Evolutionary conservation across 768 basidiomycete genomes (phyloP).

Genomic region (Lentinula lateritia): DNA sequence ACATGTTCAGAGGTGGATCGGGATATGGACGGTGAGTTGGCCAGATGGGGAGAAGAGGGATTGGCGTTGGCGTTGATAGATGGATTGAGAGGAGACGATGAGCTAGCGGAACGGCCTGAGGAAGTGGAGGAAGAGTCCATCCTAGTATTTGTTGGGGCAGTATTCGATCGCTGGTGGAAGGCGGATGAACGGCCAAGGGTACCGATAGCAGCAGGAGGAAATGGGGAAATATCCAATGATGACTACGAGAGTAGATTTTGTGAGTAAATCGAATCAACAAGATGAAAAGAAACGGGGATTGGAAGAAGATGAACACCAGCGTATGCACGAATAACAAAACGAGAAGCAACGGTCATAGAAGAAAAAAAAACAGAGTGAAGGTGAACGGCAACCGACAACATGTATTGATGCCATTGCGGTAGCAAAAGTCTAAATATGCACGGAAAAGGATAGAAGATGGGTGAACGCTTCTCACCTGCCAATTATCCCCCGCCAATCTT

Average conservation of each 20-base stretch:
- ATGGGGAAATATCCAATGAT: constrained; percentile 30
- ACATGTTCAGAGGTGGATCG: neutral
- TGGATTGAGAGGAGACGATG: neutral
- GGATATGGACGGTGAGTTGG: constrained; percentile 14
- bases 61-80: neutral
- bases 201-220: constrained; percentile 6
- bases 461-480: constrained; percentile 53
- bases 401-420: constrained; percentile 18
- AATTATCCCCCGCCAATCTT: constrained; percentile 71
- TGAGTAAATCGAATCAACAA: neutral
- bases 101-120: neutral
- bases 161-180: constrained; percentile 8
- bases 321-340: constrained; percentile 12
- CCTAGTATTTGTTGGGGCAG: constrained; percentile 10
- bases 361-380: constrained; percentile 13
- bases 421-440: neutral
- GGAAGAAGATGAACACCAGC: constrained; percentile 5
- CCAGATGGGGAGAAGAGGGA: constrained; percentile 10
- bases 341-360: constrained; percentile 29
- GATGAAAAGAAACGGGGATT: neutral
- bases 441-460: neutral
- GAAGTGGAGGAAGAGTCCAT: constrained; percentile 11
- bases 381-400: constrained; percentile 1
- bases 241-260: constrained; percentile 10
- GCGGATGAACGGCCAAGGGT: constrained; percentile 20